Evolutionary conservation across 139 green algal genomes (phyloP).

Genomic region (Mesostigma viride): DNA sequence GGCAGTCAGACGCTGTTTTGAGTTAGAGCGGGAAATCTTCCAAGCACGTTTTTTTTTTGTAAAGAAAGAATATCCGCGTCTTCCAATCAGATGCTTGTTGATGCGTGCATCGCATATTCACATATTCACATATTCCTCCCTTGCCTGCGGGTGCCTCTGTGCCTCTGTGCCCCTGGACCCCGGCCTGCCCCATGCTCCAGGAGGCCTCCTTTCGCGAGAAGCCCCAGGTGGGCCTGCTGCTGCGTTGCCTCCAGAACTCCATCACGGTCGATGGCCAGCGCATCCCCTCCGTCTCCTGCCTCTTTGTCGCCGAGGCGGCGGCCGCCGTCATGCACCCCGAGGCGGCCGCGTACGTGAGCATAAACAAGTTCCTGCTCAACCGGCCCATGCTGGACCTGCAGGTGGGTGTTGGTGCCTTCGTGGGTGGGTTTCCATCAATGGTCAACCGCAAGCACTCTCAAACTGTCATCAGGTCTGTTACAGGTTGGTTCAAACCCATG

Average conservation of each 20-base stretch:
- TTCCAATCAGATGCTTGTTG: too few relatives aligned
- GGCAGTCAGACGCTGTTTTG: too few relatives aligned
- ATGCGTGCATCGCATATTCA: too few relatives aligned
- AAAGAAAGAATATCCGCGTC: too few relatives aligned
- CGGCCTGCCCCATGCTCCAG: too few relatives aligned
- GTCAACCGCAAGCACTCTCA: not conserved
- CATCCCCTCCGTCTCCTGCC: constrained; percentile 39
- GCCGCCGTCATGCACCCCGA: constrained; percentile 34
- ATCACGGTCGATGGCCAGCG: constrained; percentile 36
- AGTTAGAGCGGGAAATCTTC: too few relatives aligned
- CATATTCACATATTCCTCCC: too few relatives aligned
- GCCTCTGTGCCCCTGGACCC: too few relatives aligned
- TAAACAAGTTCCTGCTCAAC: constrained; percentile 42
- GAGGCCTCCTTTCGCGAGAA: too few relatives aligned
- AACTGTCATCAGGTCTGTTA: not conserved
- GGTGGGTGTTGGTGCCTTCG: constrained; percentile 3
- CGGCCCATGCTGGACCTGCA: constrained; percentile 32
- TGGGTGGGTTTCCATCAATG: constrained; percentile 25
- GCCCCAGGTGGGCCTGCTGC: constrained; percentile 32
- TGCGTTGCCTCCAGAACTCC: constrained; percentile 33
- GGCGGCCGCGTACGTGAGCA: constrained; percentile 26
- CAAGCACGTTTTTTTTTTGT: too few relatives aligned
- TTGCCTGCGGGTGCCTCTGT: too few relatives aligned
- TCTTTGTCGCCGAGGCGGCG: constrained; percentile 47
- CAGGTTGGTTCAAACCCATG: too few relatives aligned